phyloP scores from a whole-genome alignment of 2,329 filamentous ascomycete genomes.

The Helotiales sp. region DNA sequence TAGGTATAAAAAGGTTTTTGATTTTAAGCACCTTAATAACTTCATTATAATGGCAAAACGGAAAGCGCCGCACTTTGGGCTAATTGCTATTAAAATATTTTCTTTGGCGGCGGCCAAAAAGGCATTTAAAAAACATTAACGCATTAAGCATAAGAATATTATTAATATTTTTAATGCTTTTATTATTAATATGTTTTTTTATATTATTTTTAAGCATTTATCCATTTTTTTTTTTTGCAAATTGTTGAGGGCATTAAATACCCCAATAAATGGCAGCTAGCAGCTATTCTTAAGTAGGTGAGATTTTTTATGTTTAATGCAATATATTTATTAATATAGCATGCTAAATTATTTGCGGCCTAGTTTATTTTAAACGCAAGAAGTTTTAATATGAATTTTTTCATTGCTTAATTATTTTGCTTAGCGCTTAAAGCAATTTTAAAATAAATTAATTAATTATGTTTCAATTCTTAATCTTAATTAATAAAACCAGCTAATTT shows the following conservation, averaged over 20 bases:
- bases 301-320: background rate
- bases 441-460: conserved; percentile 13
- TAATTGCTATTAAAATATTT: background rate
- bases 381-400: background rate
- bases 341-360: background rate
- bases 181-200: background rate
- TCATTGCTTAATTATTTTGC: background rate
- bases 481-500: background rate
- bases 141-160: background rate
- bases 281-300: background rate
- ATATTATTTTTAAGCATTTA: background rate
- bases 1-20: background rate
- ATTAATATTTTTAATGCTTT: background rate
- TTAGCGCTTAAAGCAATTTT: background rate
- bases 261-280: background rate
- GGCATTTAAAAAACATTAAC: background rate
- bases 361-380: background rate
- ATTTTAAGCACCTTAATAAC: background rate
- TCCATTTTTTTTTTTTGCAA: background rate
- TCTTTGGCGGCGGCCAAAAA: background rate
- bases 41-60: background rate
- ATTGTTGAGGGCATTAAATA: background rate
- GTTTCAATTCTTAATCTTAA: background rate
- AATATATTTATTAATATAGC: background rate
- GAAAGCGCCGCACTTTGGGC: background rate